Evolutionary conservation across 805 yeast genomes (phyloP).

Genomic region (Candida mattraensis): DNA sequence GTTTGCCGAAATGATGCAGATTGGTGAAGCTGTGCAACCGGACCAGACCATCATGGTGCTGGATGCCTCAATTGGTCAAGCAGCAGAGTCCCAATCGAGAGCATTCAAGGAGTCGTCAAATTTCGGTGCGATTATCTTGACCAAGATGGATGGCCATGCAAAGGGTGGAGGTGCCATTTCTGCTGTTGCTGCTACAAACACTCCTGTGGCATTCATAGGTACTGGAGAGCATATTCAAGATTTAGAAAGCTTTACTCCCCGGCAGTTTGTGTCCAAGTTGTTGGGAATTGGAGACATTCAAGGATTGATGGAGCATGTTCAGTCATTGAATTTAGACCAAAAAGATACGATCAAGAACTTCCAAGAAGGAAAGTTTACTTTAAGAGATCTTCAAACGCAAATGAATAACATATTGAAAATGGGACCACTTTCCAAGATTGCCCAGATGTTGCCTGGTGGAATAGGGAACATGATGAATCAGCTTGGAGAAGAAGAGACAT

Average conservation of each 20-base stretch:
- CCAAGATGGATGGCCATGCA: conserved; percentile 98
- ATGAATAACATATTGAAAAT: conserved; percentile 93
- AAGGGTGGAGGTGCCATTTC: conserved; percentile 99
- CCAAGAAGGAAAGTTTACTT: conserved; percentile 91
- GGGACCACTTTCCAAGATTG: conserved; percentile 95
- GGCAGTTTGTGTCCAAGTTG: conserved; percentile 84
- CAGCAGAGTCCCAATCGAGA: conserved; percentile 91
- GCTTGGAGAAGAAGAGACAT: conserved; percentile 89
- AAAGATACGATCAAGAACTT: conserved; percentile 88
- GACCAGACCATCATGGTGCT: conserved; percentile 96
- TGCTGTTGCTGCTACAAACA: conserved; percentile 95
- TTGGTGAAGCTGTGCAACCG: conserved; percentile 84
- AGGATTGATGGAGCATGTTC: conserved; percentile 91
- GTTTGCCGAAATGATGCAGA: conserved; percentile 93
- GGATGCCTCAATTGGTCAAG: conserved; percentile 97
- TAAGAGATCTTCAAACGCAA: conserved; percentile 89
- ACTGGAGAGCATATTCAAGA: conserved; percentile 97
- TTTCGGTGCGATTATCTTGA: conserved; percentile 91
- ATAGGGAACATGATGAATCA: conserved; percentile 80
- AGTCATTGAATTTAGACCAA: conserved; percentile 82
- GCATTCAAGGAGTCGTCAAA: conserved; percentile 93
- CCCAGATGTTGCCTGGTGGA: conserved; percentile 93
- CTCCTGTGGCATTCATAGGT: conserved; percentile 95
- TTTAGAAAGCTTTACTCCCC: conserved; percentile 87
- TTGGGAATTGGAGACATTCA: conserved; percentile 95